Conservation (phyloP, 257 asterid species). For the Knoxia roxburghii region DNA sequence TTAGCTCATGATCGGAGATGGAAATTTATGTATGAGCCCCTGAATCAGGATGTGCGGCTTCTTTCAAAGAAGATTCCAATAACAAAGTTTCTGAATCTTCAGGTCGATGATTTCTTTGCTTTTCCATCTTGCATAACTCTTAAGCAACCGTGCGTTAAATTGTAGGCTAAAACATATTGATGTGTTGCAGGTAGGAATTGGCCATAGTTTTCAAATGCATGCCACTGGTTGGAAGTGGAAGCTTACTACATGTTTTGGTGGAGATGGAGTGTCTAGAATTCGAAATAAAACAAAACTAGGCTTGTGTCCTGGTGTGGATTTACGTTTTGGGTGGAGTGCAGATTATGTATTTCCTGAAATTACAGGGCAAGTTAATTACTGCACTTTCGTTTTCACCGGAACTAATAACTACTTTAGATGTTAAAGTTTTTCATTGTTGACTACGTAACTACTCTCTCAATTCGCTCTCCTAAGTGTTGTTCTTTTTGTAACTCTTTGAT, state of each 20-base stretch:
- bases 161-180: conserved; percentile 2
- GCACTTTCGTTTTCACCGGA: background rate
- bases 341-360: conserved; percentile 91
- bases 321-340: conserved; percentile 94
- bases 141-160: conserved; percentile 6
- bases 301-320: conserved; percentile 84
- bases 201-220: conserved; percentile 83
- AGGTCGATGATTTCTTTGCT: conserved; percentile 43
- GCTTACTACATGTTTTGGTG: conserved; percentile 77
- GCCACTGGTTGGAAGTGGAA: conserved; percentile 99
- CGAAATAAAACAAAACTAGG: conserved; percentile 86
- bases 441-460: no score
- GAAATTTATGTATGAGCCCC: conserved; percentile 85
- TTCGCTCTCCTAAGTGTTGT: no score
- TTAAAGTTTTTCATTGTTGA: no score
- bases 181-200: conserved; percentile 74
- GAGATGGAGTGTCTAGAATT: conserved; percentile 75
- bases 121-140: background rate
- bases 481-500: no score
- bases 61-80: conserved; percentile 89
- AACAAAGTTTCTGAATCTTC: conserved; percentile 83
- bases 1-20: conserved; percentile 73
- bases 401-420: no score
- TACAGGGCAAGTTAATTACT: conserved; percentile 55
- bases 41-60: conserved; percentile 79